phyloP scores from a whole-genome alignment of 805 yeast genomes.

The Cephaloascus fragrans region DNA sequence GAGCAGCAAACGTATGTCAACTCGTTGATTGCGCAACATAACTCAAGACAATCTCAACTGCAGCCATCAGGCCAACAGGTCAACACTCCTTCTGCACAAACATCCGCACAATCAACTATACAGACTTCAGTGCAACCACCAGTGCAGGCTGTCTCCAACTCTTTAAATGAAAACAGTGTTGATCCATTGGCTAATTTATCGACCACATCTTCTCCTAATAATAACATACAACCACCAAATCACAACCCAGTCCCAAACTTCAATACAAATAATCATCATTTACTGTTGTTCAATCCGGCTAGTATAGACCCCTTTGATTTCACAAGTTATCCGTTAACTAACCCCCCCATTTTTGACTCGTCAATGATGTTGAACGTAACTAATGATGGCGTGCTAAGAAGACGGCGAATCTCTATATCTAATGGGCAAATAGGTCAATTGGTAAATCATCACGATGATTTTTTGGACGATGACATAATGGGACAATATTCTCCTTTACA shows the following conservation, averaged over 20 bases:
- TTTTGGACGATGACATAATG: slow-evolving; percentile 17
- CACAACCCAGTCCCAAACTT: not conserved
- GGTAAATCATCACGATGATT: slow-evolving; percentile 27
- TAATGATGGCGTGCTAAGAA: slow-evolving; percentile 15
- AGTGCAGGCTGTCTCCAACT: not conserved
- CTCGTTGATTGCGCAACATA: not conserved
- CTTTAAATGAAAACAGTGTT: not conserved
- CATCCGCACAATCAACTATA: too few relatives aligned
- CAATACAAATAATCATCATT: not conserved
- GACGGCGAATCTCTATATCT: slow-evolving; percentile 70
- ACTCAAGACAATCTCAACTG: not conserved
- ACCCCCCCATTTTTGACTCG: slow-evolving; percentile 37
- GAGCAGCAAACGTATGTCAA: not conserved
- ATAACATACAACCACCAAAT: not conserved
- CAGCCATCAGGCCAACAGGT: not conserved
- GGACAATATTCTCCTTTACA: too few relatives aligned
- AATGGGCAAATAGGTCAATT: slow-evolving; percentile 82
- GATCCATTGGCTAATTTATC: not conserved
- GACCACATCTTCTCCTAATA: not conserved
- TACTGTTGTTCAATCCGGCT: not conserved
- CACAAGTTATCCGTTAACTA: slow-evolving; percentile 30
- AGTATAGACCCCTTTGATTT: slow-evolving; percentile 25
- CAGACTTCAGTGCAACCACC: too few relatives aligned
- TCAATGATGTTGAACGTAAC: slow-evolving; percentile 24
- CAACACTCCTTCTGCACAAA: not conserved